phyloP scores from a whole-genome alignment of 2,329 filamentous ascomycete species.

The Xylaria sp. region DNA sequence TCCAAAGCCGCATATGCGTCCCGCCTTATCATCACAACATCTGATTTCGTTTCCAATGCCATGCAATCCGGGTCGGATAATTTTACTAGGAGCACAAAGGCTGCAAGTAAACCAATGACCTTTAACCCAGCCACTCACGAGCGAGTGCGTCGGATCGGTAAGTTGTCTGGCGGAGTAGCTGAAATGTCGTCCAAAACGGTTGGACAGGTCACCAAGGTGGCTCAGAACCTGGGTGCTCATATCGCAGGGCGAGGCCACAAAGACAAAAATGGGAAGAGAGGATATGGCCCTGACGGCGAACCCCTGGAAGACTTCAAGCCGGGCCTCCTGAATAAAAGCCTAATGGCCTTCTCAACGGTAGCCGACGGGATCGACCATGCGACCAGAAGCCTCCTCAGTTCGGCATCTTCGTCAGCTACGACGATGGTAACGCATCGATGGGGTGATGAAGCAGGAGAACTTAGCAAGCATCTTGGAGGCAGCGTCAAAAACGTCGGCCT shows the following conservation, averaged over 20 bases:
- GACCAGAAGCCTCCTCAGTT: conserved; percentile 78
- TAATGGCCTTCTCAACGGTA: conserved; percentile 96
- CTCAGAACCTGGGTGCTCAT: conserved; percentile 88
- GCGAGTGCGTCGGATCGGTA: conserved; percentile 88
- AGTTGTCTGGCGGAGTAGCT: conserved; percentile 82
- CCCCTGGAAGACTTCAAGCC: conserved; percentile 78
- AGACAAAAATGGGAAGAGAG: conserved; percentile 63
- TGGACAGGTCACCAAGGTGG: conserved; percentile 81
- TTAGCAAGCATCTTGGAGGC: conserved; percentile 79
- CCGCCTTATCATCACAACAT: conserved; percentile 89
- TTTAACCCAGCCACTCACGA: conserved; percentile 88
- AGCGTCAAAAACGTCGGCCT: conserved; percentile 96
- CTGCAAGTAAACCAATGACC: conserved; percentile 81
- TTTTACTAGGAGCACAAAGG: conserved; percentile 83
- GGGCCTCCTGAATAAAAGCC: conserved; percentile 89
- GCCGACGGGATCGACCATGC: conserved; percentile 93
- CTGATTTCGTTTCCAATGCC: conserved; percentile 79
- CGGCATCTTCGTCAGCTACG: conserved; percentile 80
- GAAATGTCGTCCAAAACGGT: conserved; percentile 86
- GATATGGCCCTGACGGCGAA: conserved; percentile 76
- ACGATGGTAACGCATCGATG: conserved; percentile 91
- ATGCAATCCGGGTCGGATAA: conserved; percentile 80
- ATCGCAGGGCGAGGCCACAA: conserved; percentile 71
- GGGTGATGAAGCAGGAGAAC: conserved; percentile 82
- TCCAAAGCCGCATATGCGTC: conserved; percentile 89